A percentile compares a stretch with the other conserved stretches of the same genome.
These are phyloP conservation scores for Exophiala mesophila DNA, from an alignment of 2,329 filamentous ascomycete species.

Conservation along the genomic window DNA sequence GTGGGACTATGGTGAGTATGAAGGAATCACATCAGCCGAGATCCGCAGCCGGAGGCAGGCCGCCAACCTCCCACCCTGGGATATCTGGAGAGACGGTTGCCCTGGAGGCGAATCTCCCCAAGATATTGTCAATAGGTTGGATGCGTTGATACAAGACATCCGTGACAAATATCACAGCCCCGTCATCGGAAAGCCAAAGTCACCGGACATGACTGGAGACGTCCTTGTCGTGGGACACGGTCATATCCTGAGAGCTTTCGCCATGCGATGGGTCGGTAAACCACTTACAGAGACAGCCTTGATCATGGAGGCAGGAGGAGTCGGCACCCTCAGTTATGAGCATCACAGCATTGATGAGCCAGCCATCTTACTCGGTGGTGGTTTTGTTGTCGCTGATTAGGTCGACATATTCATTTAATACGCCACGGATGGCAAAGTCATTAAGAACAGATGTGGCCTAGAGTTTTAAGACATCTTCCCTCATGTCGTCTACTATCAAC, in stretches of 20 bases:
- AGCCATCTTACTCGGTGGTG: constrained; percentile 70
- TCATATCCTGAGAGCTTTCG: constrained; percentile 82
- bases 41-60: constrained; percentile 57
- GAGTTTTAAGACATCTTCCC: too few relatives aligned
- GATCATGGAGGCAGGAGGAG: constrained; percentile 81
- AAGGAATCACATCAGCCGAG: constrained; percentile 68
- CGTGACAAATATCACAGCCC: constrained; percentile 59
- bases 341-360: constrained; percentile 74
- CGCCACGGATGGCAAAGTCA: too few relatives aligned
- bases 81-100: constrained; percentile 88
- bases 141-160: constrained; percentile 71
- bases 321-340: constrained; percentile 78
- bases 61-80: constrained; percentile 61
- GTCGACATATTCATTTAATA: too few relatives aligned
- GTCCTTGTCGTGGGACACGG: constrained; percentile 82
- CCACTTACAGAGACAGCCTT: constrained; percentile 69
- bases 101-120: constrained; percentile 76
- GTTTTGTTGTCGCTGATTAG: constrained; percentile 49
- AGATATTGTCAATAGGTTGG: constrained; percentile 67
- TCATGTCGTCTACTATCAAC: too few relatives aligned
- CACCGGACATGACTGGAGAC: constrained; percentile 47
- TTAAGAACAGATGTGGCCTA: too few relatives aligned
- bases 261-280: constrained; percentile 77
- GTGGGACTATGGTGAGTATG: constrained; percentile 86
- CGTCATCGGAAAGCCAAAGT: constrained; percentile 53